These are phyloP conservation scores for Cryptomeria japonica DNA, from an alignment of 75 land plant species.

Conservation along the genomic window DNA sequence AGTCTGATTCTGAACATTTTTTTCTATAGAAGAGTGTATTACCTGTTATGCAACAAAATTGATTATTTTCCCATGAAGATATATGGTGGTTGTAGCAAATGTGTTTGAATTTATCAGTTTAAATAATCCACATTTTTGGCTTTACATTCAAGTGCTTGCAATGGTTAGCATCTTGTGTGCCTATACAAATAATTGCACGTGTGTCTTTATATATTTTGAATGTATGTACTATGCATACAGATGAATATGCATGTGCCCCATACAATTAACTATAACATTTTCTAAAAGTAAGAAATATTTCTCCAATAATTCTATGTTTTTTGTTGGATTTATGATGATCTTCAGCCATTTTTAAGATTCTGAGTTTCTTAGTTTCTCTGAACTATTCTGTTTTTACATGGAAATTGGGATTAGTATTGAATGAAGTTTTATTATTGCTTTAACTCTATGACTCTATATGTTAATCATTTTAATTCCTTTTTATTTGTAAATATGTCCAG, in stretches of 20 bases:
- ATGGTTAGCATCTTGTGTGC: too few species aligned
- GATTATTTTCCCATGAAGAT: too few species aligned
- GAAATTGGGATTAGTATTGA: not conserved
- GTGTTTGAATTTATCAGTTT: too few species aligned
- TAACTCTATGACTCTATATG: not conserved
- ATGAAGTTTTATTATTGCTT: not conserved
- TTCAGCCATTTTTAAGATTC: not conserved
- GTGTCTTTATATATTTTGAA: too few species aligned
- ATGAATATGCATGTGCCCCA: not conserved
- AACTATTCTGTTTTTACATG: not conserved
- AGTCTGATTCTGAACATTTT: too few species aligned
- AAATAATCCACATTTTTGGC: too few species aligned
- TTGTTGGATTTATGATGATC: not conserved
- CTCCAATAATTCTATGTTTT: not conserved
- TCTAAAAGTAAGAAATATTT: not conserved
- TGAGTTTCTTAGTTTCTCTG: not conserved
- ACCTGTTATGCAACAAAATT: too few species aligned
- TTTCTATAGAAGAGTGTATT: too few species aligned
- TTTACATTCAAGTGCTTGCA: too few species aligned
- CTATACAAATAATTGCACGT: too few species aligned
- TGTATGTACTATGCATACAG: too few species aligned
- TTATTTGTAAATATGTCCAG: slow-evolving; percentile 26
- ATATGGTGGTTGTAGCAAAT: too few species aligned
- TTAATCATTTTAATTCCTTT: not conserved
- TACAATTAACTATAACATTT: not conserved